Conservation (phyloP, 345 rosid species). For the Citrus inodora region DNA sequence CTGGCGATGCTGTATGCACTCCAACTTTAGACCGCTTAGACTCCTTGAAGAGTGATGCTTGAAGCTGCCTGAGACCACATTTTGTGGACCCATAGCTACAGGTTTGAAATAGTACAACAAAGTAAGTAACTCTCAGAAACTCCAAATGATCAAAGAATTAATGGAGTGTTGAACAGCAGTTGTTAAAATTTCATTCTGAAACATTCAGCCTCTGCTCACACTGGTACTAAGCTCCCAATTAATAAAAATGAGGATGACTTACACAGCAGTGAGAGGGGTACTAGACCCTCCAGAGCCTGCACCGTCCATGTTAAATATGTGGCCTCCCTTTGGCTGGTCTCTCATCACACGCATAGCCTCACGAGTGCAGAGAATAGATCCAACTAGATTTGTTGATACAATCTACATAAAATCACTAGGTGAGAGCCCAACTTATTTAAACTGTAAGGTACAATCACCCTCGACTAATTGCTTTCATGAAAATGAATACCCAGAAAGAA, state of each 20-base stretch:
- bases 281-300: constrained; percentile 99
- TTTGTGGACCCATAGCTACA: constrained; percentile 90
- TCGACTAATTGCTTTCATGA: not conserved
- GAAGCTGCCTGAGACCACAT: constrained; percentile 95
- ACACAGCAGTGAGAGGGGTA: constrained; percentile 97
- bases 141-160: not conserved
- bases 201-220: not conserved
- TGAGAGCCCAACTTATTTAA: not conserved
- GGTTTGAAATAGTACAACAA: constrained; percentile 13
- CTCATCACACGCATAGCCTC: constrained; percentile 84
- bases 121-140: not conserved
- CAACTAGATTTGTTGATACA: constrained; percentile 92
- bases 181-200: not conserved
- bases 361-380: constrained; percentile 88
- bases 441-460: not conserved
- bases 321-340: constrained; percentile 69
- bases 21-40: constrained; percentile 79
- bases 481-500: not conserved
- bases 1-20: constrained; percentile 91
- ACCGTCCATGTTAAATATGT: constrained; percentile 96
- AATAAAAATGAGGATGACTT: constrained; percentile 22
- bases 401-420: constrained; percentile 43
- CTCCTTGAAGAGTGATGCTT: constrained; percentile 80
- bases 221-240: not conserved
- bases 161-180: not conserved